Percentiles rank a stretch among this genome's conserved stretches.
phyloP scores from a whole-genome alignment of 352 stramenopile genomes.

The Globisporangium orthogonon region DNA sequence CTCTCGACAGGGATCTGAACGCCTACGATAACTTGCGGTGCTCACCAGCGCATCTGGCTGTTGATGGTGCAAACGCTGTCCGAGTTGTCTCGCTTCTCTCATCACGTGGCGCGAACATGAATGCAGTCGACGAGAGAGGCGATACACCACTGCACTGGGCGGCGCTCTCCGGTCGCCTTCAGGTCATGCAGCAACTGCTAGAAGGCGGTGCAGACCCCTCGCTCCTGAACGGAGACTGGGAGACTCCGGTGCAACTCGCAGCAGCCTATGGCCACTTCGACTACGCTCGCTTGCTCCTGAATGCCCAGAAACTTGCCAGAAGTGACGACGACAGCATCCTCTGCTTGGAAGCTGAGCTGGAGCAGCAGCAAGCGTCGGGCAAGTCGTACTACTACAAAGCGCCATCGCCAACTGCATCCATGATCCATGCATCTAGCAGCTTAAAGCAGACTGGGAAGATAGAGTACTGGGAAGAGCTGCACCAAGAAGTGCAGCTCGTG shows the following conservation, averaged over 20 bases:
- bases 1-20: constrained; percentile 13
- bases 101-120: constrained; percentile 30
- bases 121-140: constrained; percentile 48
- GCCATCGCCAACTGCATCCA: constrained; percentile 16
- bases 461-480: constrained; percentile 62
- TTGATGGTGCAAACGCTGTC: constrained; percentile 15
- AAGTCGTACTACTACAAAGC: constrained; percentile 16
- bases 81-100: constrained; percentile 20
- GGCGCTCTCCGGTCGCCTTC: constrained; percentile 36
- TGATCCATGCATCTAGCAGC: neutral
- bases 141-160: constrained; percentile 68
- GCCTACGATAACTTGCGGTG: constrained; percentile 27
- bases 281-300: constrained; percentile 35
- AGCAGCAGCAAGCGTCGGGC: constrained; percentile 25
- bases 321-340: neutral
- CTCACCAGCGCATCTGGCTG: constrained; percentile 33
- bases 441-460: constrained; percentile 1
- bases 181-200: constrained; percentile 31
- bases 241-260: constrained; percentile 44
- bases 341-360: constrained; percentile 24
- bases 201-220: constrained; percentile 37
- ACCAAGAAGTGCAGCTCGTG: constrained; percentile 65
- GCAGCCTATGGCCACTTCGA: constrained; percentile 35
- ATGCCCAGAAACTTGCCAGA: constrained; percentile 10
- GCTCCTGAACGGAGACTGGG: constrained; percentile 52